Base-by-base conservation (phyloP, 2,329 filamentous ascomycete species). In the Penicillium sp. region DNA sequence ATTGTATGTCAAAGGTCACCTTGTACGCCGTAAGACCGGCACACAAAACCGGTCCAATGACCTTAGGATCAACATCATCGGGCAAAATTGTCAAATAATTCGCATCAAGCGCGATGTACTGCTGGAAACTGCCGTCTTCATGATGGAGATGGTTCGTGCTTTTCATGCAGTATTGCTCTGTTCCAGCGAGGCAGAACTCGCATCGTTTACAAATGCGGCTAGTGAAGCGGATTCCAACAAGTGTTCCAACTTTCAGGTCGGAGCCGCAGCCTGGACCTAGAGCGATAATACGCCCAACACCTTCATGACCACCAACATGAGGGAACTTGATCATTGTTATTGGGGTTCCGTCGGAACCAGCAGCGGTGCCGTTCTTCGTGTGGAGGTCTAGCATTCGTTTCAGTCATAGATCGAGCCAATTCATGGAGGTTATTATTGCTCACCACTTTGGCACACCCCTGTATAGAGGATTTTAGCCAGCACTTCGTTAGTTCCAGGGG, bases 241-340 rank as follows among this genome's bases (percentile, higher is more conserved):
- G 64, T 0, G 65, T 71, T 17, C 79, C 79, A 5, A 81, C 35
- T 30, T 75, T 73, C 21, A 82, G 64, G 2, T 75, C 73, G 3
- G 78, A 21, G 19, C 47, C 47, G 19, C 46, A 51, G 15, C 47
- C 47, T 21, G 35, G 73, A 0, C 80, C 79, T 5, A 82, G 67
- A 0, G 72, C 69, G 17, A 82, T 68, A 47, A 82, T 77, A 0
- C 75, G 75, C 1, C 79, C 80, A 17, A 82, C 74, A 1, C 80
- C 80, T 72, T 82, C 79, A 64, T 82, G 79, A 6, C 80, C 79
- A 17, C 79, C 79, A n/a, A 82, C 71, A 57, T 82, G 79, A 0
- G 80, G 80, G 0, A 81, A 69, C 23, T 59, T 82, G 64, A 81
- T 78, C 15, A 77, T 71, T 1, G 76, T 79, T 38, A 82, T 81